Evolutionary conservation across 345 rosid genomes (phyloP), one percentile per base, ranked within the genome.

Genomic region (Lenwebbia sp.): DNA sequence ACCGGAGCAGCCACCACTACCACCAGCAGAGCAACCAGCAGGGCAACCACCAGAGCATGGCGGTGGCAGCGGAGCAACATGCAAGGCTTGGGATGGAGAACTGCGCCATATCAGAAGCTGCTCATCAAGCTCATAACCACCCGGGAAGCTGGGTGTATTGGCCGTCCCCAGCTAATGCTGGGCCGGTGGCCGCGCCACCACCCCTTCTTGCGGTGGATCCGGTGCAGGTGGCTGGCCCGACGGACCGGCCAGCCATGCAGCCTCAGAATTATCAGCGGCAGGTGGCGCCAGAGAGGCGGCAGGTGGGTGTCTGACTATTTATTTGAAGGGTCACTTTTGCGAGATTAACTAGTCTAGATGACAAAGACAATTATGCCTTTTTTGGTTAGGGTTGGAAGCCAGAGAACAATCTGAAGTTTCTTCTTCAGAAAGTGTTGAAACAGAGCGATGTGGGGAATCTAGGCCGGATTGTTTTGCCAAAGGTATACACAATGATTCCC

Each of bases 391-490:
- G 94, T 55, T 96, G 94, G 97, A 97, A 97, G 84, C 90, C 98
- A 40, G 99, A 96, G 92, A 96, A 94, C 92, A 97, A 95, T 62
- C 85, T 97, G 94, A 93, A 96, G 92, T 96, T 97, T 93, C 97
- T 97, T 57, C 90, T 96, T 88, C 99, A 96, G 85, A 97, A 97
- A 87, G 99, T 96, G 74, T 90, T 97, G 95, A 97, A 97, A 93
- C 99, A 97, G 88, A 97, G 99, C 88, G 99, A 97, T 86, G 99
- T 96, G 54, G 99, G 99, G 53, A 97, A 92, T 87, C 96, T 95
- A 44, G 99, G 99, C 86, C 93, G 99, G 85, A 97, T 97, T 55
- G 99, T 97, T 87, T 87, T 96, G 54, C 99, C 99, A 82, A 97
- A 96, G 91, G 99, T 96, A 85, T 1, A 2, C 13, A 28, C 49